Evolutionary conservation across 2,329 filamentous ascomycete species (phyloP).

Genomic region (Dactylonectria macrodidyma): DNA sequence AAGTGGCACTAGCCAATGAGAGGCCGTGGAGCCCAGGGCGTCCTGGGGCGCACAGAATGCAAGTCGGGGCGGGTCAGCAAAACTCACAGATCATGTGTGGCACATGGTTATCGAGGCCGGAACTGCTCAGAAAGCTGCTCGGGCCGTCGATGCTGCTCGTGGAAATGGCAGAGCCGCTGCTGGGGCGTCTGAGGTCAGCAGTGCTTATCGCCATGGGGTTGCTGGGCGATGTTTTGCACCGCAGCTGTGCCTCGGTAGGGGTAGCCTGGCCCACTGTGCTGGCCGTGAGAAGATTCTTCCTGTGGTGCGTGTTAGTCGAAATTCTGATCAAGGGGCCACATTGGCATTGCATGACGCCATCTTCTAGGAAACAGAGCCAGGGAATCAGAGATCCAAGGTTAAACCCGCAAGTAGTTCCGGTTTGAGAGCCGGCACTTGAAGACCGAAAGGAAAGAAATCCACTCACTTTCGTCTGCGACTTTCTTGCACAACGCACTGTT

Average conservation of each 20-base stretch:
- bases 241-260: conserved; percentile 63
- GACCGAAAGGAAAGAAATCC: conserved; percentile 24
- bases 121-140: conserved; percentile 46
- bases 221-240: conserved; percentile 55
- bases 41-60: conserved; percentile 38
- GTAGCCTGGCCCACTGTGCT: conserved; percentile 53
- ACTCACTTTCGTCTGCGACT: conserved; percentile 90
- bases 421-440: conserved; percentile 25
- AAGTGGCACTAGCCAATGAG: conserved; percentile 39
- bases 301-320: conserved; percentile 49
- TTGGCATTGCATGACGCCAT: conserved; percentile 37
- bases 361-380: conserved; percentile 28
- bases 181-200: conserved; percentile 57
- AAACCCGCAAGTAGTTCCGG: conserved; percentile 15
- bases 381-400: conserved; percentile 18
- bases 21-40: conserved; percentile 2
- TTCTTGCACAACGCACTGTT: conserved; percentile 78
- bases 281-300: conserved; percentile 61
- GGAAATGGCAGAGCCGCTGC: conserved; percentile 53
- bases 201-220: conserved; percentile 47
- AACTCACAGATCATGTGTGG: conserved; percentile 66
- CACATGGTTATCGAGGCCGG: conserved; percentile 59
- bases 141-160: conserved; percentile 50
- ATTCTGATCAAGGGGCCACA: conserved; percentile 22
- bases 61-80: conserved; percentile 33